Percentiles rank a stretch among this genome's conserved stretches.
Evolutionary conservation across 768 basidiomycete genomes (phyloP).

Genomic region (Mycena metata): DNA sequence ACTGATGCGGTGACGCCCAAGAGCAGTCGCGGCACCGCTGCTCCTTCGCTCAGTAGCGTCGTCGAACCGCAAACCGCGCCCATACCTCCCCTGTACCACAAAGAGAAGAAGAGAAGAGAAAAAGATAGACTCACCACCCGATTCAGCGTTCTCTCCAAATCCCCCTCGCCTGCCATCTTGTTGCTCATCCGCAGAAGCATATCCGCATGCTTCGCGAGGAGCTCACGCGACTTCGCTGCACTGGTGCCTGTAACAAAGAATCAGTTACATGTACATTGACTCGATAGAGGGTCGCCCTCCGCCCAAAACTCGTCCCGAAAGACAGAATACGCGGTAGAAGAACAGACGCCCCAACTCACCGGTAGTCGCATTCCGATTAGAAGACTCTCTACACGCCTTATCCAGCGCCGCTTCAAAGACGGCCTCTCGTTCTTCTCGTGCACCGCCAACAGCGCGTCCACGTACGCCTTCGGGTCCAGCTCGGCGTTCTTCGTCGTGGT

Average conservation of each 20-base stretch:
- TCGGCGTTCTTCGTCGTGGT: conserved; percentile 66
- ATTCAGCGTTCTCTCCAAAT: conserved; percentile 90
- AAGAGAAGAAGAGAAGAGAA: too few species aligned
- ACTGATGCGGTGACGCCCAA: too few species aligned
- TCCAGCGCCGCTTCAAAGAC: conserved; percentile 95
- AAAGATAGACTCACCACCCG: conserved; percentile 78
- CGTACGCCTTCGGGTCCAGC: conserved; percentile 93
- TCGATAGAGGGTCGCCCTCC: too few species aligned
- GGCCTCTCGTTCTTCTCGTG: conserved; percentile 93
- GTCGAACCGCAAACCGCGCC: too few species aligned
- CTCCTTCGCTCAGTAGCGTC: too few species aligned
- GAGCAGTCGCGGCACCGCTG: too few species aligned
- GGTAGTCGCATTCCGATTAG: conserved; percentile 93
- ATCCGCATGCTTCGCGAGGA: conserved; percentile 95
- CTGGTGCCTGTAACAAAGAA: conserved; percentile 30
- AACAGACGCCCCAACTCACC: conserved; percentile 72
- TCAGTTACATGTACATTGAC: too few species aligned
- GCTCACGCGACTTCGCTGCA: conserved; percentile 87
- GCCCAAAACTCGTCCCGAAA: too few species aligned
- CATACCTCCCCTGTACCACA: too few species aligned
- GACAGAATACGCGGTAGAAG: neutral
- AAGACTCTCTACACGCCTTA: conserved; percentile 95
- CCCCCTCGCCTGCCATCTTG: conserved; percentile 92
- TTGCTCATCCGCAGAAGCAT: conserved; percentile 92
- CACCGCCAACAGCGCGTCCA: conserved; percentile 93